These are phyloP conservation scores for Macrolepiota dolichaula DNA, from an alignment of 768 basidiomycete genomes.

Conservation along the genomic window DNA sequence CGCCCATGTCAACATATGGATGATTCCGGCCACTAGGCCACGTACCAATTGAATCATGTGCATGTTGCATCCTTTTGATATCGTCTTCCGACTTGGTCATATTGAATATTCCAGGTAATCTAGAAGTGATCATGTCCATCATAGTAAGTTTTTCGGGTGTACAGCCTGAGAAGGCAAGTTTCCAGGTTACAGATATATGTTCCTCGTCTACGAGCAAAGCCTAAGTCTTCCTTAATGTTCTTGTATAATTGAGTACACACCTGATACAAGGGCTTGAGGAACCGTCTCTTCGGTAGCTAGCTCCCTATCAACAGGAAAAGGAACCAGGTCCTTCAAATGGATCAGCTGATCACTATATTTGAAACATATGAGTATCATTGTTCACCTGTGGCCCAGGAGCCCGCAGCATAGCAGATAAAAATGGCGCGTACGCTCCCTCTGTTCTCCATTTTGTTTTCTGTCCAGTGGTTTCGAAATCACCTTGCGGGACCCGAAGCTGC, in stretches of 20 bases:
- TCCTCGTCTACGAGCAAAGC: constrained; percentile 14
- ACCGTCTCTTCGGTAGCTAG: constrained; percentile 15
- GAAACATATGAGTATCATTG: neutral
- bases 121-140: constrained; percentile 15
- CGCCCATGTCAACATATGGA: constrained; percentile 1
- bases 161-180: constrained; percentile 25
- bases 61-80: constrained; percentile 18
- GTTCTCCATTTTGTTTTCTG: constrained; percentile 10
- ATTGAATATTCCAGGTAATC: constrained; percentile 3
- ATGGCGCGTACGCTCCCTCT: constrained; percentile 31
- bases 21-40: neutral
- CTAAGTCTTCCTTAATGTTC: neutral
- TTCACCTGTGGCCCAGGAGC: constrained; percentile 28
- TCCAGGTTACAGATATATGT: constrained; percentile 30
- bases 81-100: constrained; percentile 20
- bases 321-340: constrained; percentile 25
- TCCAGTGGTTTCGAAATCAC: constrained; percentile 8
- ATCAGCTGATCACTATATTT: neutral
- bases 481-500: constrained; percentile 18
- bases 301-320: constrained; percentile 30
- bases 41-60: constrained; percentile 25
- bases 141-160: constrained; percentile 20
- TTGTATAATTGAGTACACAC: neutral
- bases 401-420: constrained; percentile 19
- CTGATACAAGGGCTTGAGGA: neutral